Base-by-base conservation (phyloP, 23 red algal genomes). In the Gracilaria caudata region DNA sequence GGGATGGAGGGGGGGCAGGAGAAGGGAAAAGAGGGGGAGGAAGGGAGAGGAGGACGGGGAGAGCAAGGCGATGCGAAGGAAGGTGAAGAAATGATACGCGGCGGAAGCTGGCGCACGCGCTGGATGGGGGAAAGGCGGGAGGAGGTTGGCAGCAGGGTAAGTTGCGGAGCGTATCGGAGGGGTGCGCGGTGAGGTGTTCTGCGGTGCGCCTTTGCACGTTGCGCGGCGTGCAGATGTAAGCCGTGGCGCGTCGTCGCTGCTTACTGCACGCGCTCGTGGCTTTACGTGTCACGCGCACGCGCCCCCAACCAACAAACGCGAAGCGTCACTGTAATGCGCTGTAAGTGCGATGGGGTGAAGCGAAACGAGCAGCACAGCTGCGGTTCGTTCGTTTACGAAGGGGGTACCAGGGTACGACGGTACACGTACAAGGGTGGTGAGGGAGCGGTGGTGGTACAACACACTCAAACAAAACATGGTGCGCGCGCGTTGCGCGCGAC, bases 181-280 rank as follows among this genome's bases (percentile, higher is more conserved):
- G 61, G 21, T 66, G 30, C 61, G 61, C 29, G 30, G 61, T 66
- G 61, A 66, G 61, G 61, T 66, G 61, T 66, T 66, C 30, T 66
- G 61, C 25, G 45, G 45, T 49, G 45, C 45, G n/a, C n/a, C n/a
- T n/a, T n/a, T n/a, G n/a, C n/a, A n/a, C n/a, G n/a, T n/a, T 16
- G 49, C 7, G 49, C 49, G 49, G 49, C 14, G 49, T 16, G 57
- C n/a, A 23, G 2, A 30, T 36, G 30, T 66, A 35, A 66, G 58
- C 61, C 54, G 54, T 57, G 54, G 54, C 6, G 54, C 54, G 54
- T 21, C 17, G 11, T 12, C 54, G 8, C 54, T 4, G 4, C 11
- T n/a, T 57, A n/a, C 54, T 57, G 54, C 54, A n/a, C n/a, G n/a
- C n/a, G n/a, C 17, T 20, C 8, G 54, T 21, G 46, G 24, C 57